phyloP scores from a whole-genome alignment of 23 red algal species.

The Pyropia haitanensis region DNA sequence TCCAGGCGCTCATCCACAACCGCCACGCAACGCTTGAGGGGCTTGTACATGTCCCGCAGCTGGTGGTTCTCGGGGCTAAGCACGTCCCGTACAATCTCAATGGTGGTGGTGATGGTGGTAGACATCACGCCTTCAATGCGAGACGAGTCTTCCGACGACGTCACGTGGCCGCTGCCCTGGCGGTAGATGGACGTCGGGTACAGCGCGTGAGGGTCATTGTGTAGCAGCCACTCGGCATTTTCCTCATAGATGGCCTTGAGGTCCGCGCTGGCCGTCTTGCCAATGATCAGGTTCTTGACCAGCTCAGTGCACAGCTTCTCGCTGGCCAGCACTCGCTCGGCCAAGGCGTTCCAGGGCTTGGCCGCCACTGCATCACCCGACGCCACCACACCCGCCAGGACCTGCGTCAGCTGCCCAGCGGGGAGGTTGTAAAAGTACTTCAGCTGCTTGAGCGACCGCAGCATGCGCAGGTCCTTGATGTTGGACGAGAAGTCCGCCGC shows the following conservation, averaged over 20 bases:
- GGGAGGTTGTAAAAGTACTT: slow-evolving; percentile 67
- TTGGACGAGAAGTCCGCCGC: slow-evolving; percentile 26
- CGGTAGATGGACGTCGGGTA: slow-evolving; percentile 66
- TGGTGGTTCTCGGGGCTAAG: slow-evolving; percentile 21
- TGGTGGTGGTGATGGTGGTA: slow-evolving; percentile 61
- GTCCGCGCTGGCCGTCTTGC: not conserved
- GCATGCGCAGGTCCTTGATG: slow-evolving; percentile 22
- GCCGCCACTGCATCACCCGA: slow-evolving; percentile 11
- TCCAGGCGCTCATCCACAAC: slow-evolving; percentile 52
- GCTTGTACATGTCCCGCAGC: slow-evolving; percentile 47
- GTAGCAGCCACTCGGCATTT: slow-evolving; percentile 54
- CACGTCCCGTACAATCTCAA: slow-evolving; percentile 53
- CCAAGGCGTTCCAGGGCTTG: slow-evolving; percentile 2
- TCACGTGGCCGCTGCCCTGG: slow-evolving; percentile 36
- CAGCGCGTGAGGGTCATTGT: slow-evolving; percentile 46
- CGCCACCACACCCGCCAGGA: slow-evolving; percentile 12
- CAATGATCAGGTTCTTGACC: slow-evolving; percentile 36
- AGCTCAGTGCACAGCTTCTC: slow-evolving; percentile 13
- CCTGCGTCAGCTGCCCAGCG: slow-evolving; percentile 15
- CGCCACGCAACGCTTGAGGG: slow-evolving; percentile 43
- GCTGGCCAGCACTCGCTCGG: slow-evolving; percentile 23
- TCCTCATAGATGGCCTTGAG: slow-evolving; percentile 26
- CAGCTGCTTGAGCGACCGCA: slow-evolving; percentile 43
- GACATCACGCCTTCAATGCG: slow-evolving; percentile 53
- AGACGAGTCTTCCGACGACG: slow-evolving; percentile 33